Percentiles rank a stretch among this genome's conserved stretches.
Evolutionary conservation across 495 filamentous ascomycete species (phyloP).

Genomic region (Trichoderma gamsii): DNA sequence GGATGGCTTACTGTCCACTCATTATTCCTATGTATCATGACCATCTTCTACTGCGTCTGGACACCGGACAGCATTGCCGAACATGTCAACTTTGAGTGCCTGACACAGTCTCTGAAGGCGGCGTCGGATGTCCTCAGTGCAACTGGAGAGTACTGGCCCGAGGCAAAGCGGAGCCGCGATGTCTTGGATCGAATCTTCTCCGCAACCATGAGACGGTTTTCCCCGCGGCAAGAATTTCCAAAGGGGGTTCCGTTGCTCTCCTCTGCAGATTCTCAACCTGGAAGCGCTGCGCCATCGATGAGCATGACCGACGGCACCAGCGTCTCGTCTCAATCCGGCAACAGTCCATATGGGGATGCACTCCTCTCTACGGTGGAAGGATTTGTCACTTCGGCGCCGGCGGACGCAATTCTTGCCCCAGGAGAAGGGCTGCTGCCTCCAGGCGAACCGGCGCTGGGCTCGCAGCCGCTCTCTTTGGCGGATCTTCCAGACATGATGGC

Average conservation of each 20-base stretch:
- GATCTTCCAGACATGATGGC: background rate
- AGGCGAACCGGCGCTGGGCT: background rate
- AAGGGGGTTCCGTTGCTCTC: background rate
- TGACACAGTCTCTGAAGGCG: background rate
- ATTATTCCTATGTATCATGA: background rate
- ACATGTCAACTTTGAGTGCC: background rate
- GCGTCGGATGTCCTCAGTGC: constrained; percentile 8
- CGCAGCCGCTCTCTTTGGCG: background rate
- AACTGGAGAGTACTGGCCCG: constrained; percentile 9
- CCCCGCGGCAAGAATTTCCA: background rate
- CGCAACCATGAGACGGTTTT: constrained; percentile 3
- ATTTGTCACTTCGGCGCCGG: background rate
- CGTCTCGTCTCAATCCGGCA: background rate
- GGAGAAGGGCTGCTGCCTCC: background rate
- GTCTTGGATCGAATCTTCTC: constrained; percentile 8
- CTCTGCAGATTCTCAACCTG: background rate
- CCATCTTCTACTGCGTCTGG: constrained; percentile 8
- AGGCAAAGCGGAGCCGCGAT: constrained; percentile 7
- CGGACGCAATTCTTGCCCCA: background rate
- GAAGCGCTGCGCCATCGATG: background rate
- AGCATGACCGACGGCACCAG: background rate
- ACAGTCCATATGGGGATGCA: background rate
- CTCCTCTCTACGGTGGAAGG: background rate
- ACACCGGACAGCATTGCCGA: constrained; percentile 1
- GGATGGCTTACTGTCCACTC: constrained; percentile 7